Conservation (phyloP, 441 rosid genomes). For the Populus hybrid region DNA sequence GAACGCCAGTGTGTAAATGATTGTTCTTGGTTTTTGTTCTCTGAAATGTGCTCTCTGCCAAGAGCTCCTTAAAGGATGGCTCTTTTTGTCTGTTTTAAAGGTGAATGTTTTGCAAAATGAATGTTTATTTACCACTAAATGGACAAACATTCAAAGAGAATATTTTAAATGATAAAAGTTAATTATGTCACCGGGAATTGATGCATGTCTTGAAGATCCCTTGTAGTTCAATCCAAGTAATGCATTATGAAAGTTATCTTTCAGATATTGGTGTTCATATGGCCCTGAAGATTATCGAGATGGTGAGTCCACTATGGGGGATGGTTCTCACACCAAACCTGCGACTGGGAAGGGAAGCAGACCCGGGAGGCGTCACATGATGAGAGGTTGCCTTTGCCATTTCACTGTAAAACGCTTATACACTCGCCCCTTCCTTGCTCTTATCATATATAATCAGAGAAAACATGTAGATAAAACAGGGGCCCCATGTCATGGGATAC, state of each 20-base stretch:
- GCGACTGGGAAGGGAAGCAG: conserved; percentile 50
- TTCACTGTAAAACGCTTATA: conserved; percentile 53
- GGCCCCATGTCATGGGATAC: conserved; percentile 53
- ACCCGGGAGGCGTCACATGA: conserved; percentile 55
- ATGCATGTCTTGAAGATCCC: background rate
- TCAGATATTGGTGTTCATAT: conserved; percentile 63
- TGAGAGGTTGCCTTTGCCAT: conserved; percentile 64
- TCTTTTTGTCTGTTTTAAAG: background rate
- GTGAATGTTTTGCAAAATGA: background rate
- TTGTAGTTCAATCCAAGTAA: conserved; percentile 4
- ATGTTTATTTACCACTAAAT: background rate
- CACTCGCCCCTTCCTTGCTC: conserved; percentile 42
- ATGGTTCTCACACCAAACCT: conserved; percentile 38
- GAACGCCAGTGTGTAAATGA: background rate
- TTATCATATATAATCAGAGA: conserved; percentile 52
- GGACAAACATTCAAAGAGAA: background rate
- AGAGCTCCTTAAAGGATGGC: background rate
- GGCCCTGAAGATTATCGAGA: conserved; percentile 59
- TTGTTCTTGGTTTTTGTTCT: background rate
- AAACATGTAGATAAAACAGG: conserved; percentile 53
- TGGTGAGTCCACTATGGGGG: conserved; percentile 34
- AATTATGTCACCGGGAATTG: background rate
- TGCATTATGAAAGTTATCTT: conserved; percentile 10
- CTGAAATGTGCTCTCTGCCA: background rate
- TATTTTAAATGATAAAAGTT: background rate